Base-by-base conservation (phyloP, 768 basidiomycete species). In the Suillus subaureus region DNA sequence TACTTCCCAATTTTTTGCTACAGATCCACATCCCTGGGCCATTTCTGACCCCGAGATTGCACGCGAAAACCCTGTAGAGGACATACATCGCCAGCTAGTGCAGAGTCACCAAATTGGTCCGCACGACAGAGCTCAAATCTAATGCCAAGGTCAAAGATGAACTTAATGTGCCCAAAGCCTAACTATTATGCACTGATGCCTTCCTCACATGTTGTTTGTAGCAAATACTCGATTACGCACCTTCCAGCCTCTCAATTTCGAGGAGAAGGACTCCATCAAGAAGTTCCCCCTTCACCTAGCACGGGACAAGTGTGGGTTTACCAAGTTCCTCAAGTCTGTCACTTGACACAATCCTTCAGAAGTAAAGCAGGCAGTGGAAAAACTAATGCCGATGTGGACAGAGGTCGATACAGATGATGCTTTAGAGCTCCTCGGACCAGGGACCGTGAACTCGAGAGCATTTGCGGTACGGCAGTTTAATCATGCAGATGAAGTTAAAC, bases 371-470 rank as follows among this genome's bases (percentile, higher is more conserved):
- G 97, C 97, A 0, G 96, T 99, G 18, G 97, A 99, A 75, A 94
- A 96, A 68, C 77, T 99, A 6, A 77, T 99, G 37, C 96, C 97
- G 0, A 88, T 94, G 73, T 99, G 97, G 97, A 96, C 93, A 1
- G 96, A 97, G 71, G 92, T 98, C 42, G 97, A 97, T 67, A 94
- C 92, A 33, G 97, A 97, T 71, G 97, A 99, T 73, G 97, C 97
- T 13, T 82, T 99, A 9, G 97, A 99, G 73, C 80, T 99, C 37
- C 83, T 99, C 1, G 97, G 97, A 0, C 96, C 97, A 2, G 85
- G 87, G 0, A 96, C 90, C 0, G 87, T 95, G 16, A 94, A 95
- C 70, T 97, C 96, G 11, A 83, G 97, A 31, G 97, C 99, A 4
- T 99, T 96, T 75, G 97, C 97, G 0, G 97, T 99, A 15, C 89